Evolutionary conservation across 2,329 filamentous ascomycete species (phyloP).

Genomic region (Neophaeococcomyces aloes): DNA sequence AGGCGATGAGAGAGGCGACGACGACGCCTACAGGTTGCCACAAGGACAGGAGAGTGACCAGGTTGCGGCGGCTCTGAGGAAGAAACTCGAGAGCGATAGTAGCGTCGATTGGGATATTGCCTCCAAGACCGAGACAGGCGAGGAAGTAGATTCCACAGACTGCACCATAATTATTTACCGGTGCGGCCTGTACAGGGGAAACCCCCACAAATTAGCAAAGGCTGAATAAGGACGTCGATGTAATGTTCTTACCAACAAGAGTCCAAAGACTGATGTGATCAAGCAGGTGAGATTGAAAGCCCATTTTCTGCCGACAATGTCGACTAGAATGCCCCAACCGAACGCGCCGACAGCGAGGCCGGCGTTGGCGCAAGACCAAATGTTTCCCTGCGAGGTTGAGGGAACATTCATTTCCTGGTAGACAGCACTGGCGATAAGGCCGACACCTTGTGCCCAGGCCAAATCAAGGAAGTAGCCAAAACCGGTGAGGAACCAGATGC

Average conservation of each 20-base stretch:
- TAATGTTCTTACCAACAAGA: conserved; percentile 50
- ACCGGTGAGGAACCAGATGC: conserved; percentile 68
- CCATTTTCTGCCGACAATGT: conserved; percentile 64
- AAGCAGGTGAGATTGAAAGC: conserved; percentile 71
- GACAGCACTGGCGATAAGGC: conserved; percentile 36
- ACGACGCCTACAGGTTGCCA: conserved; percentile 83
- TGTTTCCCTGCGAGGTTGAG: neutral
- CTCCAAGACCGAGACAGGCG: conserved; percentile 54
- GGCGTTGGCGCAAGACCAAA: conserved; percentile 51
- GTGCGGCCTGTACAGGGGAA: conserved; percentile 35
- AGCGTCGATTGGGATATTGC: conserved; percentile 43
- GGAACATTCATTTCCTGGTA: conserved; percentile 8
- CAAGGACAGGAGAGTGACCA: conserved; percentile 68
- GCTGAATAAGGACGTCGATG: conserved; percentile 46
- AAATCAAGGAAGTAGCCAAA: conserved; percentile 67
- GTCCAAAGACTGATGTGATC: conserved; percentile 62
- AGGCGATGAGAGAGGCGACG: conserved; percentile 47
- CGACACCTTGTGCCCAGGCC: conserved; percentile 49
- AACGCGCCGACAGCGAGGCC: conserved; percentile 62
- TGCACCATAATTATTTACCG: conserved; percentile 9
- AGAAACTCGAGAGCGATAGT: conserved; percentile 69
- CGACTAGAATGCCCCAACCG: conserved; percentile 70
- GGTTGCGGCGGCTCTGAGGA: conserved; percentile 58
- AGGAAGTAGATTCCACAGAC: conserved; percentile 11
- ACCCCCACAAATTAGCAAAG: conserved; percentile 40